Base-by-base conservation (phyloP, 1,284 basidiomycete genomes). In the Rhodotorula sp. region DNA sequence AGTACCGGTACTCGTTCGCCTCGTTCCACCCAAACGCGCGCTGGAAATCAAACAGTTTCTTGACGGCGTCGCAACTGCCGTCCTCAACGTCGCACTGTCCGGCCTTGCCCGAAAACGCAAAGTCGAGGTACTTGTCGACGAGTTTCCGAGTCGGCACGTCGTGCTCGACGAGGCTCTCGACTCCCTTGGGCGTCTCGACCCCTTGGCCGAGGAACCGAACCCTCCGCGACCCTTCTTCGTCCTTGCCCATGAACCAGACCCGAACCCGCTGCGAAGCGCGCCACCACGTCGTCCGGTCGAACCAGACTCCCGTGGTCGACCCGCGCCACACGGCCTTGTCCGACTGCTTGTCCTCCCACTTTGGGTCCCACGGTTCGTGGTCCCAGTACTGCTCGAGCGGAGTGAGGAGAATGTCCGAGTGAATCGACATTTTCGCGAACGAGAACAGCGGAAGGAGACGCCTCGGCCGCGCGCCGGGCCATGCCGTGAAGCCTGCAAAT, bases 261-360 rank as follows among this genome's bases (percentile, higher is more conserved):
- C 83, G 78, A 34, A 82, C 80, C n/a, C 82, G 79, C 66, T 83
- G 82, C 3, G 80, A 79, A 18, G 74, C 71, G 4, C 80, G 74
- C 82, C 82, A 83, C 38, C 78, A 78, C 5, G 73, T 78, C 21
- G 71, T 65, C 43, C 79, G 79, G 64, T 77, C 77, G 76, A 82
- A 82, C 66, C 75, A 79, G 12, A 81, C 75, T 60, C 83, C 83
- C 5, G 83, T 84, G 8, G 82, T 80, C 47, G 82, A 79, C 5
- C 83, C 83, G 54, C 83, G 79, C 82, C 79, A 79, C 23, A 79
- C 80, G 5, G 79, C 78, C 68, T 80, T 81, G 68, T 71, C 67
- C 66, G 79, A 64, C 31, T 69, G 70, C 74, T 83, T 83, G 43
- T 81, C 74, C 55, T 79, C 77, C 82, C 82, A 84, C 18, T 54